phyloP scores from a whole-genome alignment of 1,284 basidiomycete species.

The Leccinum griseonigrum region DNA sequence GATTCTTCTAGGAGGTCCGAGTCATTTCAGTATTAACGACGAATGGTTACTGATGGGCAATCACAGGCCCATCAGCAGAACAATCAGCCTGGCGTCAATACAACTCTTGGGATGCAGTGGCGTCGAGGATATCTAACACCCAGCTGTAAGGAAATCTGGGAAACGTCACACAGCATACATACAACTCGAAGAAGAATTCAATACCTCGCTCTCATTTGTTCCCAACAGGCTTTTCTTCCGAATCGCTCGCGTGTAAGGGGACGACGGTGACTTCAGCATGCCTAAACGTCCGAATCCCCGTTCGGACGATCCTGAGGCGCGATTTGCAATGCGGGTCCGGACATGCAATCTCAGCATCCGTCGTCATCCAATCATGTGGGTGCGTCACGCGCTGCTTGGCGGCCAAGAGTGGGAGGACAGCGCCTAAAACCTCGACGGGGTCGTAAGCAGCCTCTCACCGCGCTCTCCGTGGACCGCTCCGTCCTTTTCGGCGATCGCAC shows the following conservation, averaged over 20 bases:
- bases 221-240: neutral
- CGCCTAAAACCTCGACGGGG: slow-evolving; percentile 34
- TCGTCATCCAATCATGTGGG: slow-evolving; percentile 64
- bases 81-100: neutral
- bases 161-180: neutral
- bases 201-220: neutral
- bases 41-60: neutral
- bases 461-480: neutral
- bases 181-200: neutral
- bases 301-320: slow-evolving; percentile 44
- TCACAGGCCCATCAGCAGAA: neutral
- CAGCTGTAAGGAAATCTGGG: neutral
- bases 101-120: neutral
- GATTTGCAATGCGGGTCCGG: slow-evolving; percentile 64
- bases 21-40: too few relatives aligned
- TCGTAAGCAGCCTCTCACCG: neutral
- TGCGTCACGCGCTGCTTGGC: slow-evolving; percentile 58
- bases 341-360: slow-evolving; percentile 61
- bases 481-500: neutral
- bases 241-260: neutral
- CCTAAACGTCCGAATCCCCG: neutral
- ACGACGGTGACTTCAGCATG: neutral
- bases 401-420: slow-evolving; percentile 59
- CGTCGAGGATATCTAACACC: neutral
- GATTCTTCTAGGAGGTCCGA: too few relatives aligned